These are phyloP conservation scores for Tinospora cordifolia DNA, from an alignment of 164 flowering plant genomes.

Conservation along the genomic window DNA sequence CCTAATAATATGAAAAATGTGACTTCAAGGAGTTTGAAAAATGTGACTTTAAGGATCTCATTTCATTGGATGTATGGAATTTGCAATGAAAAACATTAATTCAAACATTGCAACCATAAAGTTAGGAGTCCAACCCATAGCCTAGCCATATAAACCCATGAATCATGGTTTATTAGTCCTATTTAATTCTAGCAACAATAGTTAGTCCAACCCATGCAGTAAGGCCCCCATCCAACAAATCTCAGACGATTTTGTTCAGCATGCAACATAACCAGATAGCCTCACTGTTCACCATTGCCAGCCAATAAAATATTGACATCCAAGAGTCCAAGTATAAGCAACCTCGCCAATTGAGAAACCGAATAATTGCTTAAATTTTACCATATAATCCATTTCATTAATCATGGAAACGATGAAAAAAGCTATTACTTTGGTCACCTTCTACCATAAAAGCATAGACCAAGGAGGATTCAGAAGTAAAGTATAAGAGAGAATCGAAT, in stretches of 20 bases:
- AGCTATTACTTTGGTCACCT: neutral
- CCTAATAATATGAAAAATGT: no score
- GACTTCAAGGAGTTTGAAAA: no score
- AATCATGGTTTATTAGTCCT: no score
- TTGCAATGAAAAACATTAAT: no score
- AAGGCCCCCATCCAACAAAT: slow-evolving; percentile 1
- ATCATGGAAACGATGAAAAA: slow-evolving; percentile 1
- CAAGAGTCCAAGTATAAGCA: neutral
- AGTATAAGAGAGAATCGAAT: neutral
- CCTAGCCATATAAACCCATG: no score
- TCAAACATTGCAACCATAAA: no score
- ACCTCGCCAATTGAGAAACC: neutral
- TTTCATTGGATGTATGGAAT: no score
- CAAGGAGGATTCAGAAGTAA: neutral
- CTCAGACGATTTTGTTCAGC: neutral
- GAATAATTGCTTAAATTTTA: neutral
- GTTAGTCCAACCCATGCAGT: neutral
- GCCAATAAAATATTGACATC: neutral
- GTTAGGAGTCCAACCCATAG: no score
- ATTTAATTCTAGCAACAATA: no score
- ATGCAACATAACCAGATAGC: neutral
- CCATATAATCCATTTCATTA: neutral
- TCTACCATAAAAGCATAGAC: neutral
- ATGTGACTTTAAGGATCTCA: no score
- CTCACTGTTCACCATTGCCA: neutral